Conservation (phyloP, 176 grass and related monocot species). For the Phoenix dactylifera region DNA sequence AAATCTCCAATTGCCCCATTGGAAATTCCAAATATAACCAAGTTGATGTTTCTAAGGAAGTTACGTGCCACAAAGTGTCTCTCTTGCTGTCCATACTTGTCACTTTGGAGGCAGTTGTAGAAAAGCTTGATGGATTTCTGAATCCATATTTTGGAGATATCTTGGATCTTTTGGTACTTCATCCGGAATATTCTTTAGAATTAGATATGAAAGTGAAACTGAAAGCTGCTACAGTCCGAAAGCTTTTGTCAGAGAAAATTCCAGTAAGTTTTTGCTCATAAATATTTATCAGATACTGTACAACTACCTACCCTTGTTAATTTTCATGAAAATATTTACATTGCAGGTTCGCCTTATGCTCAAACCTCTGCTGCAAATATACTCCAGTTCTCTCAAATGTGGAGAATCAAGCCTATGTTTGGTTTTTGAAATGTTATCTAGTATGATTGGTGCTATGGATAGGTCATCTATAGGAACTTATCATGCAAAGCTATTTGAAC, state of each 20-base stretch:
- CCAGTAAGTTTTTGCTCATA: slow-evolving; percentile 52
- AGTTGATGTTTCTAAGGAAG: slow-evolving; percentile 6
- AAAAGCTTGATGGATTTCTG: slow-evolving; percentile 74
- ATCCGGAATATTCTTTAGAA: slow-evolving; percentile 47
- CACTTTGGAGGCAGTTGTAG: slow-evolving; percentile 62
- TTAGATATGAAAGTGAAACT: slow-evolving; percentile 46
- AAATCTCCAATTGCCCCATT: slow-evolving; percentile 45
- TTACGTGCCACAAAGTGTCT: slow-evolving; percentile 26
- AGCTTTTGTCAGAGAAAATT: slow-evolving; percentile 66
- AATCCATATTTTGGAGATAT: slow-evolving; percentile 76
- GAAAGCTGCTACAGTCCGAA: slow-evolving; percentile 54
- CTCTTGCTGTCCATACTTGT: slow-evolving; percentile 48
- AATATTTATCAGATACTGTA: too few species aligned
- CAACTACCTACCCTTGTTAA: too few species aligned
- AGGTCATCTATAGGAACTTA: slow-evolving; percentile 62
- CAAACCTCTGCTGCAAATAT: slow-evolving; percentile 54
- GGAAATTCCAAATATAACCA: slow-evolving; percentile 19
- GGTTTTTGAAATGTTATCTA: slow-evolving; percentile 60
- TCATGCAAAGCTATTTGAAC: slow-evolving; percentile 75
- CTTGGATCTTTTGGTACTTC: slow-evolving; percentile 60
- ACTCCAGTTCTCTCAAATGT: slow-evolving; percentile 48
- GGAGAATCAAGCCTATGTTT: slow-evolving; percentile 63
- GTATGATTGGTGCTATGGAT: slow-evolving; percentile 67
- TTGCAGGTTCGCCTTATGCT: slow-evolving; percentile 68
- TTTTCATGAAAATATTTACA: not conserved